Percentiles rank a stretch among this genome's conserved stretches.
These are phyloP conservation scores for Cucurbita argyrosperma DNA, from an alignment of 306 rosid species.

Conservation along the genomic window DNA sequence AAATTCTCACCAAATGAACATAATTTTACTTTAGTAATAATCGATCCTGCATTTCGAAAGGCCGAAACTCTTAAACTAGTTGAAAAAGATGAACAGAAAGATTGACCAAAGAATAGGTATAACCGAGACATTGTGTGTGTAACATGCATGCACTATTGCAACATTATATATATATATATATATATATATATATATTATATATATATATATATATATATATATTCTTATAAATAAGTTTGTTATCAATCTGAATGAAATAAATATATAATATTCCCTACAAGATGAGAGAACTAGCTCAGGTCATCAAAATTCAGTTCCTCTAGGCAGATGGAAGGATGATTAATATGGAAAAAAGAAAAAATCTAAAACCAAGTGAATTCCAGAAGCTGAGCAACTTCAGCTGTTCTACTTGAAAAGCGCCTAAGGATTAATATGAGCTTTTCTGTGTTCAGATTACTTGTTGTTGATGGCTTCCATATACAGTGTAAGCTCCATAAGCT, in stretches of 20 bases:
- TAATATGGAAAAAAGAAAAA: neutral
- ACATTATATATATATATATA: neutral
- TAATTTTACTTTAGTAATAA: neutral
- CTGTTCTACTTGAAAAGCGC: neutral
- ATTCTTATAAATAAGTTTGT: neutral
- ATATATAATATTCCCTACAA: neutral
- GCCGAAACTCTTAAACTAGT: neutral
- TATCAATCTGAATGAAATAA: slow-evolving; percentile 1
- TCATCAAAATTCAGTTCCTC: slow-evolving; percentile 7
- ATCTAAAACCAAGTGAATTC: slow-evolving; percentile 1
- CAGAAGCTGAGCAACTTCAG: slow-evolving; percentile 1
- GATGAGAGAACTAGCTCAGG: slow-evolving; percentile 1
- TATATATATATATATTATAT: neutral
- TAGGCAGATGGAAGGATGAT: slow-evolving; percentile 2
- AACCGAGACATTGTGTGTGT: too few relatives aligned
- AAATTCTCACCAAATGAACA: neutral
- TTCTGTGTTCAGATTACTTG: slow-evolving; percentile 58
- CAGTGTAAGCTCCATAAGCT: slow-evolving; percentile 75
- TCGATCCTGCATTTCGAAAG: neutral
- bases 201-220: neutral
- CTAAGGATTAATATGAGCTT: neutral
- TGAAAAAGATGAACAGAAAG: too few relatives aligned
- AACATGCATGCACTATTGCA: neutral
- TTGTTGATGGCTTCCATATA: slow-evolving; percentile 81
- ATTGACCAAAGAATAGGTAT: neutral